Evolutionary conservation across 257 asterid species (phyloP).

Genomic region (Nicotiana benthamiana): DNA sequence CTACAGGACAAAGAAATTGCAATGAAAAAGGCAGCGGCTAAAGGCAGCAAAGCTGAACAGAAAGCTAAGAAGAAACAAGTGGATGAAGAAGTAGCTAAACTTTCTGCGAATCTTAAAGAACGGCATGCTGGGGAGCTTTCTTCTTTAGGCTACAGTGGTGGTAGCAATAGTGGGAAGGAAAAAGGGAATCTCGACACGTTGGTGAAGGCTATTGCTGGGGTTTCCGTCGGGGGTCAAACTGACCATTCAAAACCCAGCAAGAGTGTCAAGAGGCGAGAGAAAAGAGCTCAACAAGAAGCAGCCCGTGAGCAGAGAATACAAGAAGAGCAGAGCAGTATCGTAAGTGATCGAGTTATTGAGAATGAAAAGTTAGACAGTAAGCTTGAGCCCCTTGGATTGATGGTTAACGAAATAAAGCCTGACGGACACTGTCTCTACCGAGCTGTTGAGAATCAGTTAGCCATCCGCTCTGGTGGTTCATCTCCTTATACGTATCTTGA

Average conservation of each 20-base stretch:
- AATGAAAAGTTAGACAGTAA: slow-evolving; percentile 53
- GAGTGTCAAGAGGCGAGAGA: slow-evolving; percentile 66
- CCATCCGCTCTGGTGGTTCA: slow-evolving; percentile 49
- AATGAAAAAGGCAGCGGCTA: slow-evolving; percentile 85
- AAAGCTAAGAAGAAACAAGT: slow-evolving; percentile 96
- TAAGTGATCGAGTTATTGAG: slow-evolving; percentile 59
- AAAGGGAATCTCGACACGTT: slow-evolving; percentile 61
- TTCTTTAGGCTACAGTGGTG: slow-evolving; percentile 51
- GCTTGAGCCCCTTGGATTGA: slow-evolving; percentile 76
- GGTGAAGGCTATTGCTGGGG: slow-evolving; percentile 88
- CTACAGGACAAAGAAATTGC: slow-evolving; percentile 79
- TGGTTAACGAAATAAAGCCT: slow-evolving; percentile 75
- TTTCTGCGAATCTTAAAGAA: slow-evolving; percentile 62
- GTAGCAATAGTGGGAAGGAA: slow-evolving; percentile 30
- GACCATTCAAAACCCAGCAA: slow-evolving; percentile 75
- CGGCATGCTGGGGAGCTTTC: slow-evolving; percentile 67
- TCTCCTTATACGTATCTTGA: slow-evolving; percentile 61
- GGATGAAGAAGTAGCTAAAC: slow-evolving; percentile 72
- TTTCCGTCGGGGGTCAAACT: slow-evolving; percentile 43
- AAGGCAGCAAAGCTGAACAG: slow-evolving; percentile 98
- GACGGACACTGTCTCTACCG: slow-evolving; percentile 96
- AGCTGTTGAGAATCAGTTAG: slow-evolving; percentile 88
- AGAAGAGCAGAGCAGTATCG: slow-evolving; percentile 76
- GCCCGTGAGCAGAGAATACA: slow-evolving; percentile 86
- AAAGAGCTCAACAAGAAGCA: slow-evolving; percentile 89